Evolutionary conservation across 768 basidiomycete genomes (phyloP), one percentile per base, ranked within the genome.

Genomic region (Saitozyma sp.): DNA sequence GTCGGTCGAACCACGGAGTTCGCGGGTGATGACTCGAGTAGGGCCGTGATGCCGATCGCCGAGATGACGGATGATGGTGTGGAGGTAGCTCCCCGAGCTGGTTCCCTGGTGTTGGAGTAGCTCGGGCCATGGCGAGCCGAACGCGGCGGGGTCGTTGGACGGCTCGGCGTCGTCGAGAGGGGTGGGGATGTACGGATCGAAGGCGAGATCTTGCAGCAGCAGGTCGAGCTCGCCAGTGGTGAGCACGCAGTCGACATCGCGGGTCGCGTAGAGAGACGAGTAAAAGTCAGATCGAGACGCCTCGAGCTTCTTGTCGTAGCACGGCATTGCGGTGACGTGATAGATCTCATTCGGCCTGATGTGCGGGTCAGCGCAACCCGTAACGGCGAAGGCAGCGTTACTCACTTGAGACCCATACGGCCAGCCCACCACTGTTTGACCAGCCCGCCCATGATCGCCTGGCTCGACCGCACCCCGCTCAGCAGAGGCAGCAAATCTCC

Each of bases 291-390:
- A 85, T 37, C 96, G 85, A 9, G 94, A 97, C 0, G 96, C 96
- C 80, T 99, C 96, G 14, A 99, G 86, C 76, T 99, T 99, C 82
- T 98, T 98, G 84, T 99, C 96, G 80, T 98, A 98, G 80, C 96
- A 99, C 0, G 96, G 95, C 94, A 98, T 98, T 55, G 97, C 93
- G 0, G 92, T 85, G 57, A 98, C 92, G 73, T 99, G 96, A 76
- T 98, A 99, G 50, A 99, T 85, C 69, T 91, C 84, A 71, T 90
- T 83, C 0, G 92, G 92, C 45, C 91, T 94, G 76, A 7, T 3
- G 53, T 51, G 16, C 7, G 14, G 11, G 17, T 62, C 62, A 66
- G 46, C 19, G 51, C 17, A 9, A 10, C 40, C 54, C 29, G 11
- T 41, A 9, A 20, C 13, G n/a, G 17, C 11, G 13, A 17, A 48